Percentiles rank a stretch among this genome's conserved stretches.
Conservation (phyloP, 1,284 basidiomycete species). For the Marasmius sp. region DNA sequence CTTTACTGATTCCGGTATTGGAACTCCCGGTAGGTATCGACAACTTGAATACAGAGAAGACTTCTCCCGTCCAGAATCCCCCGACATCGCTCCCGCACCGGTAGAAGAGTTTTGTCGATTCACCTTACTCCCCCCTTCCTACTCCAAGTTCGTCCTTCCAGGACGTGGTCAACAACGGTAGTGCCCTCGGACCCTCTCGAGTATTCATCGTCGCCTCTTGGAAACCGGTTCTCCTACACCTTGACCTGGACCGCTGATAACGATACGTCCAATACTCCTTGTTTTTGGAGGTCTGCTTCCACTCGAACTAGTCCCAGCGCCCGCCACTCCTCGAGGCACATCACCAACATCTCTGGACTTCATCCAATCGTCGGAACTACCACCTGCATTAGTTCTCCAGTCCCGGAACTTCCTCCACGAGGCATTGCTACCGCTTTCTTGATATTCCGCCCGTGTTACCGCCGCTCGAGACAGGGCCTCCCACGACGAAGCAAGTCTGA, state of each 20-base stretch:
- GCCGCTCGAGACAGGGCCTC: constrained; percentile 46
- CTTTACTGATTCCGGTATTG: too few species aligned
- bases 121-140: too few species aligned
- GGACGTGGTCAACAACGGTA: too few species aligned
- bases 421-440: constrained; percentile 75
- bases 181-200: too few species aligned
- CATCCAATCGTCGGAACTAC: background rate
- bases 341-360: background rate
- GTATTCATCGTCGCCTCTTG: background rate
- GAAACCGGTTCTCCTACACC: background rate
- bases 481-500: constrained; percentile 55
- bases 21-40: too few species aligned
- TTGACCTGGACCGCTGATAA: background rate
- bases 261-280: background rate
- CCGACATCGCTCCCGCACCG: too few species aligned
- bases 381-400: constrained; percentile 28
- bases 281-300: background rate
- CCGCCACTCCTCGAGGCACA: background rate
- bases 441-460: constrained; percentile 80
- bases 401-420: constrained; percentile 66
- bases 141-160: too few species aligned
- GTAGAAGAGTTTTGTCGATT: too few species aligned
- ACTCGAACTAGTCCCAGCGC: background rate
- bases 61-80: too few species aligned
- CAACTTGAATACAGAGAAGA: too few species aligned